Conservation (phyloP, 2,329 filamentous ascomycete species). For the Paecilomyces variotii region DNA sequence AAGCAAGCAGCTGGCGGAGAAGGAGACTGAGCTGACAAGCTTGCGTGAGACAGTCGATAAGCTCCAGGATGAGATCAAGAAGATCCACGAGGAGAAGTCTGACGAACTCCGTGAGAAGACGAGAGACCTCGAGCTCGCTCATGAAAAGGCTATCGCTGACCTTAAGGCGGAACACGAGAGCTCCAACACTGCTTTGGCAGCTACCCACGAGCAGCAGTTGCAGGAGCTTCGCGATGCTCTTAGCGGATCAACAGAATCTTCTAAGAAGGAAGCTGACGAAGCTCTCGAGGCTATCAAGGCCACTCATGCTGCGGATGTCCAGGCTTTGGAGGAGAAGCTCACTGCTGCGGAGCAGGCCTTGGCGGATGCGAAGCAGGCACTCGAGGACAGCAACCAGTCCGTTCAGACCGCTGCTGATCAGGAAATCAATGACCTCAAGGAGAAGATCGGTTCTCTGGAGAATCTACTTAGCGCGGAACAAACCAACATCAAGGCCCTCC, state of each 20-base stretch:
- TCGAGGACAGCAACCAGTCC: conserved; percentile 26
- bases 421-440: conserved; percentile 28
- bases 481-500: conserved; percentile 25
- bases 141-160: conserved; percentile 20
- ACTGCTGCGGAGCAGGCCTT: conserved; percentile 25
- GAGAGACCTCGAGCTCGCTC: conserved; percentile 19
- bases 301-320: conserved; percentile 23
- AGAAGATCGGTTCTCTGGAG: conserved; percentile 27
- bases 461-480: conserved; percentile 22
- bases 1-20: conserved; percentile 21
- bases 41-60: conserved; percentile 26
- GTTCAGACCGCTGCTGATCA: conserved; percentile 25
- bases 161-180: conserved; percentile 23
- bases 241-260: conserved; percentile 20
- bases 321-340: conserved; percentile 27
- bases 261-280: conserved; percentile 21
- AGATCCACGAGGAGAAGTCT: conserved; percentile 13
- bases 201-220: conserved; percentile 26
- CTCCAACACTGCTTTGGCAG: conserved; percentile 14
- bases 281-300: conserved; percentile 23
- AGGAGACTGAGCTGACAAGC: conserved; percentile 27
- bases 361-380: conserved; percentile 21
- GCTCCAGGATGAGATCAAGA: conserved; percentile 26
- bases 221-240: conserved; percentile 26
- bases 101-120: conserved; percentile 15